These are phyloP conservation scores for Striga asiatica DNA, from an alignment of 257 asterid species.

Conservation along the genomic window DNA sequence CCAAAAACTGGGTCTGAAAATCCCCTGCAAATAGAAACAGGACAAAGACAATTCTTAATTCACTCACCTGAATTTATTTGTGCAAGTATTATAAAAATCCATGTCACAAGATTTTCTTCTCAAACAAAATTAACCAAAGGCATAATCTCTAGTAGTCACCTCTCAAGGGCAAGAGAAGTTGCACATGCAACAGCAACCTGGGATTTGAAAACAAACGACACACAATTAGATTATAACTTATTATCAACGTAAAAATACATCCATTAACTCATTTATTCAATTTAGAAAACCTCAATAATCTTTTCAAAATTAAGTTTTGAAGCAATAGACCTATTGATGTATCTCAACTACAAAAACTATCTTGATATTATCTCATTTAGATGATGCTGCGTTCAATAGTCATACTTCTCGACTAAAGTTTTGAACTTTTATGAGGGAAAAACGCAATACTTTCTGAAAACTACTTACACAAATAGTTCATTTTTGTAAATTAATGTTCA, in stretches of 20 bases:
- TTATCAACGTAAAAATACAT: background rate
- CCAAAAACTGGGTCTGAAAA: slow-evolving; percentile 77
- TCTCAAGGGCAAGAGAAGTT: slow-evolving; percentile 67
- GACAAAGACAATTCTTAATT: background rate
- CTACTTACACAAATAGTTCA: too few relatives aligned
- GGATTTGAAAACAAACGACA: slow-evolving; percentile 7
- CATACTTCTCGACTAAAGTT: too few relatives aligned
- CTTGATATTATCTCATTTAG: too few relatives aligned
- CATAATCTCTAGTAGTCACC: slow-evolving; percentile 24
- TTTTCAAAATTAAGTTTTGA: background rate
- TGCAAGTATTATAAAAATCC: background rate
- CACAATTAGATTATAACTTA: slow-evolving; percentile 8
- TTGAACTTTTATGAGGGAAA: too few relatives aligned
- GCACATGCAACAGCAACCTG: slow-evolving; percentile 84
- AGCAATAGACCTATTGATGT: too few relatives aligned
- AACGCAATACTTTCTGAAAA: too few relatives aligned
- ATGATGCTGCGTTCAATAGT: too few relatives aligned
- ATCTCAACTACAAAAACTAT: too few relatives aligned
- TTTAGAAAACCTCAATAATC: background rate
- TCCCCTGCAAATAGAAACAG: slow-evolving; percentile 50
- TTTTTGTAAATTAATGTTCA: too few relatives aligned
- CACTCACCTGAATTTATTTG: background rate
- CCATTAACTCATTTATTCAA: too few relatives aligned
- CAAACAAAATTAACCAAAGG: background rate
- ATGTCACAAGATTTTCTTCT: background rate